Evolutionary conservation across 2,329 filamentous ascomycete species (phyloP).

Genomic region (Fusarium oxysporum): DNA sequence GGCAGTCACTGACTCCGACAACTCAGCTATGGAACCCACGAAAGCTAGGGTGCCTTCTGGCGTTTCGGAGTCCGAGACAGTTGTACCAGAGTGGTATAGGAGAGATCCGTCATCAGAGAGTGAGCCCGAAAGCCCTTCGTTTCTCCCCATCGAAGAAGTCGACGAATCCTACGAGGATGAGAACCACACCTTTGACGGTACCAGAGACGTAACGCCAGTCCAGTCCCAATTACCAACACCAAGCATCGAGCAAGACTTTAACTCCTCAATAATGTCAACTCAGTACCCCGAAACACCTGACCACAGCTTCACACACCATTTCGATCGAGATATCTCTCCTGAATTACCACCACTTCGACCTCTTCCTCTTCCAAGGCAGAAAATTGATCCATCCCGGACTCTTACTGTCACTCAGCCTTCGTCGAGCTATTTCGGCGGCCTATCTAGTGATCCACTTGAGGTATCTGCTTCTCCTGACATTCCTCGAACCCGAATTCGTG

Average conservation of each 20-base stretch:
- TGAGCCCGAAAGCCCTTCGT: constrained; percentile 33
- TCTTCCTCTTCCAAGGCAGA: constrained; percentile 41
- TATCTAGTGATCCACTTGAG: constrained; percentile 58
- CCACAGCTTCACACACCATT: constrained; percentile 30
- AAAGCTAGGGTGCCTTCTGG: constrained; percentile 39
- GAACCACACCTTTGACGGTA: constrained; percentile 27
- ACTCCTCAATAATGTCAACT: constrained; percentile 10
- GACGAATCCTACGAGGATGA: constrained; percentile 20
- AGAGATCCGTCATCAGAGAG: constrained; percentile 19
- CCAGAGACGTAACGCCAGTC: constrained; percentile 22
- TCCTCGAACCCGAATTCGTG: constrained; percentile 46
- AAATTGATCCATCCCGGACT: constrained; percentile 51
- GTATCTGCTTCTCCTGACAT: constrained; percentile 57
- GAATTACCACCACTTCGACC: constrained; percentile 53
- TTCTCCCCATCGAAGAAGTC: constrained; percentile 34
- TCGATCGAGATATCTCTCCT: constrained; percentile 48
- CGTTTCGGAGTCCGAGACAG: constrained; percentile 42
- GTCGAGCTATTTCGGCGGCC: constrained; percentile 53
- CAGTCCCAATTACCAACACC: constrained; percentile 31
- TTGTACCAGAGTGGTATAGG: constrained; percentile 31
- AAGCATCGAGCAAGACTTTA: constrained; percentile 26
- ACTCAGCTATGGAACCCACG: constrained; percentile 5
- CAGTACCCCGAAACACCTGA: constrained; percentile 38
- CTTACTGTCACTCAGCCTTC: constrained; percentile 55
- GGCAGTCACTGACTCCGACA: not conserved